phyloP scores from a whole-genome alignment of 2,329 filamentous ascomycete genomes.

The Colletotrichum sp. region DNA sequence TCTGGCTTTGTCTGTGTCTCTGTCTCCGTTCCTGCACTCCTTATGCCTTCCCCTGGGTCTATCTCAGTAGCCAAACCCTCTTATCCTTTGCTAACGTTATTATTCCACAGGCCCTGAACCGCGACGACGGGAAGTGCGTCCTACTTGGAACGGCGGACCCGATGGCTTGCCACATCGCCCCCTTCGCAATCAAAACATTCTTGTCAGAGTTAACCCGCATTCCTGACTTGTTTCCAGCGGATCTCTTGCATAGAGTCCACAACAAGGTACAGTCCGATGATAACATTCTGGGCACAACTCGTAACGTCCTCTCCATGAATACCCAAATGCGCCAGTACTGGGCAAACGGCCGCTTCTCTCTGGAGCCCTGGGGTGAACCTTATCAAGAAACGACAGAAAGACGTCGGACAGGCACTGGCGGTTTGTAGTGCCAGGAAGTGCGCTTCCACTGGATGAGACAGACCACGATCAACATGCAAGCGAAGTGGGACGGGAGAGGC shows the following conservation, averaged over 20 bases:
- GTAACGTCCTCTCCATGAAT: background rate
- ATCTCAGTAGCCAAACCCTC: background rate
- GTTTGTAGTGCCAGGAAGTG: background rate
- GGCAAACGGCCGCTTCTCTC: background rate
- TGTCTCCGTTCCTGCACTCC: background rate
- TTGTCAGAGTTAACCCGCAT: background rate
- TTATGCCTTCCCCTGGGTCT: background rate
- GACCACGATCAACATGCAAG: background rate
- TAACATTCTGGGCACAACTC: background rate
- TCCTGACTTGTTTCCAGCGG: background rate
- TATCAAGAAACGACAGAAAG: background rate
- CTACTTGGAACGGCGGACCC: background rate
- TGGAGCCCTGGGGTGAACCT: background rate
- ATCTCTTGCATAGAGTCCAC: background rate
- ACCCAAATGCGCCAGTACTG: background rate
- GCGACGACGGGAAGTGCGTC: background rate
- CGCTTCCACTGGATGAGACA: background rate
- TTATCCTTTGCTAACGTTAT: background rate
- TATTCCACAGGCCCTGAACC: background rate
- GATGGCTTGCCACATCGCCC: background rate
- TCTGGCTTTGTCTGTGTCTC: background rate
- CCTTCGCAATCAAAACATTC: background rate
- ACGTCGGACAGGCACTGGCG: background rate
- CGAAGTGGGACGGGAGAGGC: background rate
- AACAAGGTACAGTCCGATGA: background rate